Evolutionary conservation across 2,329 filamentous ascomycete genomes (phyloP), one percentile per base, ranked within the genome.

Genomic region (Cladophialophora immunda): DNA sequence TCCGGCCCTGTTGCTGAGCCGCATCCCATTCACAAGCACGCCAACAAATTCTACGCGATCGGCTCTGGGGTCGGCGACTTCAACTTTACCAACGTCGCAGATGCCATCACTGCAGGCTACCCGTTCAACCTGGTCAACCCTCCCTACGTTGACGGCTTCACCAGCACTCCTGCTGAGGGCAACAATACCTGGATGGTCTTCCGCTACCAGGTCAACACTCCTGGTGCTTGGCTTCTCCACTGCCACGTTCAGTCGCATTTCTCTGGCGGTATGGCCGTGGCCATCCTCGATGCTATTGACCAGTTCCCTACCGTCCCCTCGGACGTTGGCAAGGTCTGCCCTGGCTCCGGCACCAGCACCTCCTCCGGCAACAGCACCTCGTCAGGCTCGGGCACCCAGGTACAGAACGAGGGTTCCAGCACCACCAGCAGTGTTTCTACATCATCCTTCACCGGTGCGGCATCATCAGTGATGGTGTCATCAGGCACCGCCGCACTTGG

Each of bases 11-110:
- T 83, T 6, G 84, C 87, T 71, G 86, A 83, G 4, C 79, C 84
- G 9, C 88, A 90, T 66, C 85, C 86, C 0, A 85, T 90, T 58
- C 88, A 90, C 81, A 89, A 89, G 78, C 88, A 90, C 76, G 83
- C 84, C 55, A 86, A 84, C 71, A 88, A 87, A 73, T 86, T 85
- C 77, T 89, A 82, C 71, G 76, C 83, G 22, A 81, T 90, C 36
- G 88, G 87, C 0, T 65, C 76, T 0, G 87, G 86, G 1, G 71
- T 70, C 0, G 85, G 86, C 0, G 62, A 69, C 1, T 90, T 86
- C 73, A 81, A 78, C 13, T 90, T 84, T 80, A 75, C 73, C 2
- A 82, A 80, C 0, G 84, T 89, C 0, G 83, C 81, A 0, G 84
- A 87, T 62, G 71, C 75, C 11, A 79, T 79, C 15, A 76, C 78